Evolutionary conservation across 805 yeast genomes (phyloP).

Genomic region (Tetrapisispora nanseiensis): DNA sequence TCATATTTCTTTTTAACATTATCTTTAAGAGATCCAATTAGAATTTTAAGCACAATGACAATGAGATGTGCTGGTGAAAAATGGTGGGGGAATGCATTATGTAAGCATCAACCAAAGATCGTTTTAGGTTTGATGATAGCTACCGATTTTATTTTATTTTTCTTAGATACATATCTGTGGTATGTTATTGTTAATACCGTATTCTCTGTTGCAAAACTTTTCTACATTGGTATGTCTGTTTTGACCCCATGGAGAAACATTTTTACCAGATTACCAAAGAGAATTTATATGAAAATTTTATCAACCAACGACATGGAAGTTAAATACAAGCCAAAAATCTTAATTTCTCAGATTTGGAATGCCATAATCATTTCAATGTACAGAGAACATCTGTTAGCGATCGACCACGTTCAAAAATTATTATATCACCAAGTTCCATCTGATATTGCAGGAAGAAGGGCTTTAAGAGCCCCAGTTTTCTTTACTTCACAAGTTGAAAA

Average conservation of each 20-base stretch:
- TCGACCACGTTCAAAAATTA: conserved; percentile 95
- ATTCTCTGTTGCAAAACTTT: conserved; percentile 93
- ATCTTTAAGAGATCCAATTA: conserved; percentile 88
- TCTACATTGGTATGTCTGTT: conserved; percentile 96
- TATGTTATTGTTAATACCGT: conserved; percentile 90
- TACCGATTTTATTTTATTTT: conserved; percentile 89
- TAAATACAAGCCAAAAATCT: conserved; percentile 95
- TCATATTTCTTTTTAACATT: conserved; percentile 86
- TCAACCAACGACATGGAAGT: conserved; percentile 99
- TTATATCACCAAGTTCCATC: conserved; percentile 97
- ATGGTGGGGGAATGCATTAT: conserved; percentile 67
- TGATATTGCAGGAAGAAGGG: conserved; percentile 94
- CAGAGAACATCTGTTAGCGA: conserved; percentile 95
- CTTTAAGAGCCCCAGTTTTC: conserved; percentile 96
- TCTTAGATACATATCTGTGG: conserved; percentile 98
- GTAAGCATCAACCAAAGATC: conserved; percentile 79
- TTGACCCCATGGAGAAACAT: conserved; percentile 99
- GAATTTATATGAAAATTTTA: conserved; percentile 92
- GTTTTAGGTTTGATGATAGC: conserved; percentile 87
- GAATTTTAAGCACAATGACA: conserved; percentile 69
- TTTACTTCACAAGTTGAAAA: conserved; percentile 94
- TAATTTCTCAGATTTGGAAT: conserved; percentile 97
- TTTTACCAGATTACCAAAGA: conserved; percentile 94
- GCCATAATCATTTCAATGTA: conserved; percentile 98
- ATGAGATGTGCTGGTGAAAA: conserved; percentile 95